Evolutionary conservation across 257 asterid species (phyloP), one percentile per base, ranked within the genome.

Genomic region (Verbascum thapsus): DNA sequence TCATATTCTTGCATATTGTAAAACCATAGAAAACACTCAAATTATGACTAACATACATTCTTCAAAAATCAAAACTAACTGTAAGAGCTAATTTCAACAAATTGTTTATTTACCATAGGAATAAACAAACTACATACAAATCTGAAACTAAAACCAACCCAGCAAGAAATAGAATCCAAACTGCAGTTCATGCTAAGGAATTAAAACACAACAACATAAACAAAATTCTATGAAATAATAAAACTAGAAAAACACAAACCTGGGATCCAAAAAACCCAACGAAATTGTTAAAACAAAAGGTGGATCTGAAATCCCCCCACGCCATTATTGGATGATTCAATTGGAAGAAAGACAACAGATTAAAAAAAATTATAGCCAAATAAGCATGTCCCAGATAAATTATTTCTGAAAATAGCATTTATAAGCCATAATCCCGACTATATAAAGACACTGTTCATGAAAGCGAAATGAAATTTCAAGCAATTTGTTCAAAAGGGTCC

Each of bases 271-370:
- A 40, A 64, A 58, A 59, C 44, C 71, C 67, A 65, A 81, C 47
- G 67, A 63, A 80, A 76, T 68, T 59, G 47, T 60, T 71, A 61
- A 60, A 40, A 60, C 61, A 53, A 23, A 58, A 72, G 39, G 54
- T 51, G 62, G 84, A 68, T 78, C 81, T 71, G 41, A 70, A 72
- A 59, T 67, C 73, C 76, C 72, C 68, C 68, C 74, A 58, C 45
- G 78, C 56, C 89, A 84, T 84, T 57, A 43, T 63, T 35, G 32
- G 32, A 58, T 22, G 50, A 67, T 39, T 11, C n/a, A 63, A 58
- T 5, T 32, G 20, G 58, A 53, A 58, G 18, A 23, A 18, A 65
- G 39, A 19, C 57, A n/a, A n/a, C n/a, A n/a, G 48, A 17, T 52
- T 9, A 15, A 22, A 49, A 23, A 16, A 81, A 52, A 39, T 59